Base-by-base conservation (phyloP, 306 rosid species). In the Leucaena leucocephala region DNA sequence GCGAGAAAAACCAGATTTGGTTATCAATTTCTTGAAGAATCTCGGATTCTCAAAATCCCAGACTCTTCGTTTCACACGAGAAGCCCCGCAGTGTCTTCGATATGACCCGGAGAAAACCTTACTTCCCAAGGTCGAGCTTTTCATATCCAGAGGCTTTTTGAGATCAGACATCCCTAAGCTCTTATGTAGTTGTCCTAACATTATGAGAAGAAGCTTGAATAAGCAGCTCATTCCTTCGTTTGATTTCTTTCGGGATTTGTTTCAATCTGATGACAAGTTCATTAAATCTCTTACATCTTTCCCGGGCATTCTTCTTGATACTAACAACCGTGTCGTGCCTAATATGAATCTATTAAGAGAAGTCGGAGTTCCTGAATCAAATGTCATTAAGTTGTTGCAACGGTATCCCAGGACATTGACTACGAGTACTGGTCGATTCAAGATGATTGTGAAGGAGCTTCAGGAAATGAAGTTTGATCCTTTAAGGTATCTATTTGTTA, bases 141-240 rank as follows among this genome's bases (percentile, higher is more conserved):
- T 78, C 4, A 68, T 42, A 65, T 78, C 81, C 46, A 68, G 34
- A 55, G 81, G 76, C 16, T 7, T 78, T 17, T 35, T 43, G 2
- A 13, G 43, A 11, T 63, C 44, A 8, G 69, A 65, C 40, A n/a
- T 76, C 7, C 15, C 7, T 46, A 48, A 0, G n/a, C 16, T 76
- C 54, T 13, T 65, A 65, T 0, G 8, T 5, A 2, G 10, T 0
- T 36, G 2, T 36, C 80, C 80, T 64, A 0, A 0, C 3, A 36
- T 65, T 50, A 19, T 76, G 40, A 13, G 0, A 3, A 65, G 54
- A 49, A 65, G 73, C 59, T 61, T 75, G 17, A 3, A 36, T 17
- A 76, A 42, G 8, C 63, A 76, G 14, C 66, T 76, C 0, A 76
- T 76, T 35, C 75, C 81, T 14, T 22, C 35, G 6, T 67, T 67